These are phyloP conservation scores for Yamadazyma conglobata DNA, from an alignment of 1,139 yeast genomes.

Conservation along the genomic window DNA sequence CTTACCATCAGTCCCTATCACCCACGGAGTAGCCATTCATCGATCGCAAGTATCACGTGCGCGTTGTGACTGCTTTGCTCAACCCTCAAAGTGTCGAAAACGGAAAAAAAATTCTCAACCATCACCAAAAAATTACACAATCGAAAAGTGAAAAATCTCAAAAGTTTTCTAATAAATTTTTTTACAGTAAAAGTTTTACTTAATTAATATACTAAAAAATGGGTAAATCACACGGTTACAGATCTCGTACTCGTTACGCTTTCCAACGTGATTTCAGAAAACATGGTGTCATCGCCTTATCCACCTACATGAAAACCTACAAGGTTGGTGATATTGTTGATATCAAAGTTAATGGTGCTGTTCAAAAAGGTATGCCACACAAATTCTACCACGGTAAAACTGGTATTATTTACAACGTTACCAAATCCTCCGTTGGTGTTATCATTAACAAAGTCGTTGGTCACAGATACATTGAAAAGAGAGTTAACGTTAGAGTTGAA, in stretches of 20 bases:
- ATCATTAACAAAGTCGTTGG: constrained; percentile 98
- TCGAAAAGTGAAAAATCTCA: constrained; percentile 6
- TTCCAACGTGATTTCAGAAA: constrained; percentile 99
- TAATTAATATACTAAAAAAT: constrained; percentile 7
- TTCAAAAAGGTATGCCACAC: constrained; percentile 99
- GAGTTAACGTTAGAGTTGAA: constrained; percentile 97
- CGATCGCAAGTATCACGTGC: constrained; percentile 3
- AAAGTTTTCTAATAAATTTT: constrained; percentile 6
- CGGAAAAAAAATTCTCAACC: constrained; percentile 1
- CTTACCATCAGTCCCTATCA: no score
- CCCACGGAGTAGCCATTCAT: no score
- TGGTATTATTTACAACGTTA: constrained; percentile 97
- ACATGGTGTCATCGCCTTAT: constrained; percentile 92
- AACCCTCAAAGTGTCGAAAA: constrained; percentile 3
- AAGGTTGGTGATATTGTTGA: constrained; percentile 99
- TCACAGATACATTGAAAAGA: constrained; percentile 98
- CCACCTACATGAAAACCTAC: constrained; percentile 97
- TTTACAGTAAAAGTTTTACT: constrained; percentile 7
- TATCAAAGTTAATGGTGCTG: constrained; percentile 98
- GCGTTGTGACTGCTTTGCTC: constrained; percentile 10
- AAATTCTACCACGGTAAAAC: constrained; percentile 99
- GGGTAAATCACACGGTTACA: constrained; percentile 77
- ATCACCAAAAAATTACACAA: constrained; percentile 1
- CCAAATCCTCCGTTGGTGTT: constrained; percentile 98
- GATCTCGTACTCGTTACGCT: constrained; percentile 99